Evolutionary conservation across 2,329 filamentous ascomycete species (phyloP), one percentile per base, ranked within the genome.

Genomic region (Cordyceps cicadae): DNA sequence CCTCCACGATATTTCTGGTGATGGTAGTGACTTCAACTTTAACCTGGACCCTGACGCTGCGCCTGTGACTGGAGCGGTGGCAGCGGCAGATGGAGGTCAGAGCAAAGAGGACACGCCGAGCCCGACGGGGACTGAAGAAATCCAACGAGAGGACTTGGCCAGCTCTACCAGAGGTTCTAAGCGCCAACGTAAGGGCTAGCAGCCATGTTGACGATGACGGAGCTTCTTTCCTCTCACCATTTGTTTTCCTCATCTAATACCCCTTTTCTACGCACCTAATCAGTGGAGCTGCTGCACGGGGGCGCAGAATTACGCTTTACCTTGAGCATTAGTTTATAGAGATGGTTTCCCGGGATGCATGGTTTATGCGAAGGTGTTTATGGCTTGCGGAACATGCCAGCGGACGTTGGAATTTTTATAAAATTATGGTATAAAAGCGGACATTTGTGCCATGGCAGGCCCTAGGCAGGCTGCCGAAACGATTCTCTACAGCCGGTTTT

Each of bases 11-110:
- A 69, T 73, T 54, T 80, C 79, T 62, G 72, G 64, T 12, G 77
- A 78, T 52, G 76, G 76, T 9, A 72, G 75, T 34, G 79, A 82
- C 63, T 81, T 84, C 60, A 79, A 79, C 66, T 82, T 83, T 63
- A 76, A 73, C 41, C 72, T 83, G 6, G 78, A 81, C 59, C 66
- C 71, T 3, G 71, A 71, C 53, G 67, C 59, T 60, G 64, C 66
- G 14, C 39, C 66, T 4, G 49, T 15, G 65, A 66, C 43, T 63
- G 68, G 34, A 14, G 43, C 66, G 1, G 39, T 15, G 66, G 65
- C 68, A 29, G 62, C 26, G 64, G 17, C 54, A 54, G 39, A 43
- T 29, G 29, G 29, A n/a, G 39, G 17, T 61, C 26, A 66, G 62
- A 17, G 43, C 57, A 62, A 63, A 19, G 69, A 73, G 24, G 70